These are phyloP conservation scores for Aurinia saxatilis DNA, from an alignment of 345 rosid species.

Conservation along the genomic window DNA sequence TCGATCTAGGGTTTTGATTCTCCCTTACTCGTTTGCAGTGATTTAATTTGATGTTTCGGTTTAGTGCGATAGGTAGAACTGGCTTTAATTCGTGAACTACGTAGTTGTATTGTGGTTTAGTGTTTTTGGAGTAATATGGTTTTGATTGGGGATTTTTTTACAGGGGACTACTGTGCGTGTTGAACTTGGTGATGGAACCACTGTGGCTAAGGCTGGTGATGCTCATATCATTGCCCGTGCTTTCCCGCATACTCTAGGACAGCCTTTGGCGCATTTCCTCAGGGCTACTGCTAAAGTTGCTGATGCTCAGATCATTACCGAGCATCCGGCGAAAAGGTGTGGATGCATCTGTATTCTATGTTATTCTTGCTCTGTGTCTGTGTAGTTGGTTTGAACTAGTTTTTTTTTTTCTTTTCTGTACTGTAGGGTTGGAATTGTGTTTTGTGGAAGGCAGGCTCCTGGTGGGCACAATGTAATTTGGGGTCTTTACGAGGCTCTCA, in stretches of 20 bases:
- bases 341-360: not conserved
- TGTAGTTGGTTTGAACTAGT: not conserved
- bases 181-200: constrained; percentile 78
- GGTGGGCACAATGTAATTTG: constrained; percentile 95
- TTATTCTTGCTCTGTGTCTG: not conserved
- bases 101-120: not conserved
- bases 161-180: constrained; percentile 97
- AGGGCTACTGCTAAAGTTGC: constrained; percentile 75
- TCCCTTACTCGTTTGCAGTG: not conserved
- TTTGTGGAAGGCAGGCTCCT: constrained; percentile 96
- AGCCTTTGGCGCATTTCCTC: constrained; percentile 90
- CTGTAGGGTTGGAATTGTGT: constrained; percentile 84
- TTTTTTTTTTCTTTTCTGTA: constrained; percentile 5
- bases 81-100: not conserved
- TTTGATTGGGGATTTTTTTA: not conserved
- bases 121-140: not conserved
- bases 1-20: not conserved
- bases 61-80: constrained; percentile 1
- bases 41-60: not conserved
- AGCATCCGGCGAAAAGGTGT: constrained; percentile 73
- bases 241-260: constrained; percentile 76
- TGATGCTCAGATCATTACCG: constrained; percentile 87
- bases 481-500: constrained; percentile 81
- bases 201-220: constrained; percentile 55
- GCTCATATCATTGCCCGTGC: constrained; percentile 51